Base-by-base conservation (phyloP, 2,329 filamentous ascomycete genomes). In the Periconia digitata region DNA sequence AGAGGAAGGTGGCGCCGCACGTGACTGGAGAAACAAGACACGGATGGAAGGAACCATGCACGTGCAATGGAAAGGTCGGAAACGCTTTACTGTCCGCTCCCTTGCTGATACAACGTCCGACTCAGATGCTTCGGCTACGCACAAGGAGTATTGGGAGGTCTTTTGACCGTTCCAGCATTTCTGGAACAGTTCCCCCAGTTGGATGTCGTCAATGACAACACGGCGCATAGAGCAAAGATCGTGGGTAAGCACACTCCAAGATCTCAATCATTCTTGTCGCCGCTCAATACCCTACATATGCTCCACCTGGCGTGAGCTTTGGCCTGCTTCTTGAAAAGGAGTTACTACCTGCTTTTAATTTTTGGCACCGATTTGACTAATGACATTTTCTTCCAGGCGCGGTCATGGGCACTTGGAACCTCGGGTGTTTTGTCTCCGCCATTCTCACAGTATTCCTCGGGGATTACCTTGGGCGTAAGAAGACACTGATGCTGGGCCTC, bases 91-190 rank as follows among this genome's bases (percentile, higher is more conserved):
- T 24, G n/a, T 29, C 18, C 20, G 27, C 16, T n/a, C 16, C 8
- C 7, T 6, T 27, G 22, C 39, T 41, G 3, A 22, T 7, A 16
- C 15, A 15, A 12, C 6, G 17, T 29, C n/a, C 18, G n/a, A 8
- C 8, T 16, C 18, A 75, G 70, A 36, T 72, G 76, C 23, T 78
- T 82, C 55, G 80, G 80, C 35, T 82, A 81, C 84, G 86, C 89
- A 58, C 66, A 76, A 51, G 87, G 87, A 63, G 85, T 89, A 8
- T 88, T 89, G 78, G 87, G 66, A 18, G 66, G 66, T 37, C 84
- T 92, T 53, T 75, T 92, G 53, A 89, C 86, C 7, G 80, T 91
- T 62, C 74, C 80, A 20, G 75, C 77, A 15, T 89, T 87, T 59
- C 73, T 83, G 3, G 59, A 57, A 15, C 49, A 49, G 22, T 67